A percentile compares a stretch with the other conserved stretches of the same genome.
These are phyloP conservation scores for Lecanicillium sp. DNA, from an alignment of 2,329 filamentous ascomycete species.

Conservation along the genomic window DNA sequence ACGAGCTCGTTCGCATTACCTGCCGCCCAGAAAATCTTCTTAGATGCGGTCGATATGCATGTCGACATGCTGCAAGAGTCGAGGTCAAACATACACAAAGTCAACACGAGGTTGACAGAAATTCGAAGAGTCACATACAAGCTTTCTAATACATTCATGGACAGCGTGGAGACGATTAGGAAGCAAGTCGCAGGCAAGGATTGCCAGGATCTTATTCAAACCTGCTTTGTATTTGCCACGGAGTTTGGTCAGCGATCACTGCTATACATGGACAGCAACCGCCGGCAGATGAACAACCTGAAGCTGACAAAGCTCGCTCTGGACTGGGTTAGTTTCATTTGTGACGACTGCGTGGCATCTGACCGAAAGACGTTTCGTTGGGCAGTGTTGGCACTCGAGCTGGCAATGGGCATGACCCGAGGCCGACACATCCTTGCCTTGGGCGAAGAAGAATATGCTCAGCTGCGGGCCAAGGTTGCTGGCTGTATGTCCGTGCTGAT, in stretches of 20 bases:
- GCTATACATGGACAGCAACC: slow-evolving; percentile 90
- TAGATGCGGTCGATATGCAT: slow-evolving; percentile 72
- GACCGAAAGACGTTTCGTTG: slow-evolving; percentile 96
- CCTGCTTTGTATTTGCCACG: slow-evolving; percentile 97
- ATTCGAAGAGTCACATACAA: slow-evolving; percentile 96
- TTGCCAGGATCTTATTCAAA: slow-evolving; percentile 93
- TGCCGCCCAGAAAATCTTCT: slow-evolving; percentile 70
- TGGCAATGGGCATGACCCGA: slow-evolving; percentile 94
- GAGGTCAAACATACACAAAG: slow-evolving; percentile 84
- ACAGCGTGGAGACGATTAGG: slow-evolving; percentile 89
- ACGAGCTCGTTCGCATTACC: slow-evolving; percentile 75
- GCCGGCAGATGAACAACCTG: slow-evolving; percentile 93
- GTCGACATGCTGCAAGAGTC: slow-evolving; percentile 88
- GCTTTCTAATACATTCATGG: slow-evolving; percentile 96
- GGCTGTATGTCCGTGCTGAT: slow-evolving; percentile 97
- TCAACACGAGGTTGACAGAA: slow-evolving; percentile 84
- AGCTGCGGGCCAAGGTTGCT: slow-evolving; percentile 78
- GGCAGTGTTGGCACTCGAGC: slow-evolving; percentile 92
- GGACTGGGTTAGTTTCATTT: slow-evolving; percentile 97
- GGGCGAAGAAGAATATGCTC: slow-evolving; percentile 78
- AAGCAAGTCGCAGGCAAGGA: slow-evolving; percentile 76
- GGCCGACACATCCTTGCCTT: slow-evolving; percentile 90
- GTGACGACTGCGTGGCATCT: slow-evolving; percentile 88
- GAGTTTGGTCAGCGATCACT: slow-evolving; percentile 95
- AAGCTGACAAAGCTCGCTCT: slow-evolving; percentile 88